Evolutionary conservation across 2,329 filamentous ascomycete species (phyloP), one percentile per base, ranked within the genome.

Genomic region (Penicillium janthinellum): DNA sequence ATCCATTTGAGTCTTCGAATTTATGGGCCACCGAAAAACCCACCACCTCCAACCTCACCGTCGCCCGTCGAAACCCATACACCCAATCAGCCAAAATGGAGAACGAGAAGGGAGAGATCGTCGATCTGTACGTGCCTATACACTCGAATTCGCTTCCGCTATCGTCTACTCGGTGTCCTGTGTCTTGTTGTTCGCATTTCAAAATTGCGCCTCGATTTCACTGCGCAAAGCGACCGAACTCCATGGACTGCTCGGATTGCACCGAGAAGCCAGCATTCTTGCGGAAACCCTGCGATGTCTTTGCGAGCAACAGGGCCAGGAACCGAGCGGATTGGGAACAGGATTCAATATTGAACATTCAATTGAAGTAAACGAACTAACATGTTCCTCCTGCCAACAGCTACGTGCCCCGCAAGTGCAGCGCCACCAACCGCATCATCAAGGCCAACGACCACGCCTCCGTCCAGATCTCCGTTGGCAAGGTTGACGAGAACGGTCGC

Each of bases 401-500:
- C 81, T 96, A 96, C 89, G 91, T 96, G 86, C 92, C 92, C 81
- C 92, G 94, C 87, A 98, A 97, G 87, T 98, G 94, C 91, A 92
- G 88, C 82, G 93, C 93, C 75, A 96, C 94, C 82, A 96, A 96
- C 91, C 92, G 95, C 84, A 97, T 98, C 87, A 98, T 99, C 89
- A 97, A 97, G 87, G 92, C 95, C 86, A 97, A 98, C 86, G 95
- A 99, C 85, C 95, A 99, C 88, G 94, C 92, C 75, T 96, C 91
- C 67, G 95, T 98, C 75, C 95, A 99, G 84, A 92, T 99, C 82
- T 91, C 90, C 75, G 86, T 99, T 79, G 94, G 90, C 82, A 98
- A 97, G 86, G 95, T 99, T 75, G 94, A 98, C 82, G 95, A 99
- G 89, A 96, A 93, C 85, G 95, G 95, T 80, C 91, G 93, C 75